These are phyloP conservation scores for Nitzschia inconspicua DNA, from an alignment of 108 stramenopile species.

Conservation along the genomic window DNA sequence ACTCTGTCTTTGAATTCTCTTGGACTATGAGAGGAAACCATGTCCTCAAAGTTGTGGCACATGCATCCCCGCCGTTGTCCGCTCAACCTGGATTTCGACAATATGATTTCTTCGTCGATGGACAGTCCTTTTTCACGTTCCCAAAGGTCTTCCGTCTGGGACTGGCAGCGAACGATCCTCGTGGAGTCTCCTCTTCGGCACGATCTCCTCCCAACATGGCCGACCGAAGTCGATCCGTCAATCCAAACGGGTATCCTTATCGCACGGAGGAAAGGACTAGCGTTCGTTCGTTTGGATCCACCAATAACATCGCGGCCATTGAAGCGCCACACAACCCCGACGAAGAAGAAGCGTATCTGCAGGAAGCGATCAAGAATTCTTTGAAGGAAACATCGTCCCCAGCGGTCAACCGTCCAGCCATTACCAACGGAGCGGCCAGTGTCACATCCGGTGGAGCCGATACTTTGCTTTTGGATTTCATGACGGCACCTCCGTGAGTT, in stretches of 20 bases:
- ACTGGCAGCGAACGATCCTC: conserved; percentile 43
- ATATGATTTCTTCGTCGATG: conserved; percentile 83
- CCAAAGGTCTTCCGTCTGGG: conserved; percentile 84
- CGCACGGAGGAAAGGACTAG: no score
- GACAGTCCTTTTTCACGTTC: conserved; percentile 74
- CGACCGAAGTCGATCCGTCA: no score
- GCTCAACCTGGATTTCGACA: conserved; percentile 64
- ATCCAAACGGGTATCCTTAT: no score
- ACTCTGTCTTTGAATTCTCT: conserved; percentile 44
- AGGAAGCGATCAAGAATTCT: conserved; percentile 82
- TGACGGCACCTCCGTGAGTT: not conserved
- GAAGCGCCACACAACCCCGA: conserved; percentile 84
- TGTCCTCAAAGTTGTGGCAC: conserved; percentile 45
- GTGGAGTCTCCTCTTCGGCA: conserved; percentile 15
- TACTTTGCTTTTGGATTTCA: conserved; percentile 4
- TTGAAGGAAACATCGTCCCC: conserved; percentile 33
- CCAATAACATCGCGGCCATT: no score
- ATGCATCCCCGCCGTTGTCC: conserved; percentile 61
- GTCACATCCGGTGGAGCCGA: not conserved
- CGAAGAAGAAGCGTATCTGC: conserved; percentile 84
- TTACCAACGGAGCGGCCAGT: not conserved
- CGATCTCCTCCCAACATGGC: not conserved
- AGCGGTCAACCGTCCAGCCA: not conserved
- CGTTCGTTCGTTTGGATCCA: no score
- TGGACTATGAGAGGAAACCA: conserved; percentile 54